phyloP scores from a whole-genome alignment of 768 basidiomycete species.

The Lactifluus hygrophoroides region DNA sequence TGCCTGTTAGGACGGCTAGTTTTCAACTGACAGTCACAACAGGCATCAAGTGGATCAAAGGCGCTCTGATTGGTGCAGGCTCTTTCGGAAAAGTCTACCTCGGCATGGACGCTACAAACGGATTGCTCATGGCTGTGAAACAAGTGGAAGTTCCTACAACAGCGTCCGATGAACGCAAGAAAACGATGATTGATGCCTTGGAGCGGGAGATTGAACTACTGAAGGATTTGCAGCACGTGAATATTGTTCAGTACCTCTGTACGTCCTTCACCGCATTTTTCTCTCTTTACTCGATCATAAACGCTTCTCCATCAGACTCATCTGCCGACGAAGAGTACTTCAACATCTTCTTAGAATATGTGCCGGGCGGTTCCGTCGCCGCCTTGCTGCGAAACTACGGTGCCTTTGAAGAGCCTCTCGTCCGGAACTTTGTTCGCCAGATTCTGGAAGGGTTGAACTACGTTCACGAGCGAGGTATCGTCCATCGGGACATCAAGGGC shows the following conservation, averaged over 20 bases:
- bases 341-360: constrained; percentile 96
- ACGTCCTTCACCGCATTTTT: constrained; percentile 26
- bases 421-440: constrained; percentile 88
- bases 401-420: constrained; percentile 87
- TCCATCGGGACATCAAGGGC: constrained; percentile 98
- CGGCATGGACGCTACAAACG: constrained; percentile 87
- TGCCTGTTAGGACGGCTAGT: constrained; percentile 13
- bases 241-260: constrained; percentile 99
- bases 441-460: constrained; percentile 85
- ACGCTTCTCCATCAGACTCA: constrained; percentile 59
- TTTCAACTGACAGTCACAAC: constrained; percentile 23
- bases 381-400: constrained; percentile 85
- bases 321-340: constrained; percentile 84
- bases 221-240: constrained; percentile 86
- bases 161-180: constrained; percentile 87
- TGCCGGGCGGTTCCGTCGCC: constrained; percentile 90
- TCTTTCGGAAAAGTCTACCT: constrained; percentile 95
- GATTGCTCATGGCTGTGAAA: constrained; percentile 94
- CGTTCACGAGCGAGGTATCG: constrained; percentile 87
- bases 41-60: constrained; percentile 91
- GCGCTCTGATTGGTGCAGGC: constrained; percentile 89
- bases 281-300: background rate
- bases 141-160: constrained; percentile 88
- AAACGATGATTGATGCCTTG: constrained; percentile 83
- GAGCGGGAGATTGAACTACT: constrained; percentile 93